A percentile compares a stretch with the other conserved stretches of the same genome.
Conservation (phyloP, 192 early-diverging fungal species). For the Funneliformis geosporum region DNA sequence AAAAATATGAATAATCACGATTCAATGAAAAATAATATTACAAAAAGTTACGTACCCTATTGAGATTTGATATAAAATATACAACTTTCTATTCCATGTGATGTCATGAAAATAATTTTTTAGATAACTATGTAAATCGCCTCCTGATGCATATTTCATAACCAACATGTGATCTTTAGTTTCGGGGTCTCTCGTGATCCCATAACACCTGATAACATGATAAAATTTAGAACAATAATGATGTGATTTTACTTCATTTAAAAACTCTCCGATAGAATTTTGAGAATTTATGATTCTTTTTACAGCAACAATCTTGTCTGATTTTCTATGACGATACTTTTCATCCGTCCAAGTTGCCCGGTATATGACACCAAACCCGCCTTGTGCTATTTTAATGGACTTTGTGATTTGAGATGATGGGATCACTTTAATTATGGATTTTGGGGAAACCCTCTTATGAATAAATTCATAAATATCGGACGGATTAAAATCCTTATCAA, state of each 20-base stretch:
- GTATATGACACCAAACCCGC: too few species aligned
- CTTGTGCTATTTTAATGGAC: too few species aligned
- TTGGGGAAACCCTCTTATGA: too few species aligned
- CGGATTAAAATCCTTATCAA: too few species aligned
- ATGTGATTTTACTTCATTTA: neutral
- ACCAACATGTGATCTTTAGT: neutral
- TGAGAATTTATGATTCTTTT: neutral
- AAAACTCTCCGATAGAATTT: neutral
- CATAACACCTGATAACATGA: neutral
- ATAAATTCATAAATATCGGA: neutral
- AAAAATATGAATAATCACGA: too few species aligned
- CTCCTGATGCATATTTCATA: slow-evolving; percentile 14
- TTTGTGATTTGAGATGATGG: too few species aligned
- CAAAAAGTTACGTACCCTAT: neutral
- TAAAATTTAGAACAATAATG: neutral
- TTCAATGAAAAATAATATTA: neutral
- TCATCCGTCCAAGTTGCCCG: neutral
- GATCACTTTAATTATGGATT: too few species aligned
- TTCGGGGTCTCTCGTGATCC: neutral
- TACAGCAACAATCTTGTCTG: neutral
- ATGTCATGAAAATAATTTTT: neutral
- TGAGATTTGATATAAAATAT: neutral
- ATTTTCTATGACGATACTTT: too few species aligned
- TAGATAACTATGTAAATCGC: slow-evolving; percentile 10
- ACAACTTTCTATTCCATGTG: neutral